Conservation (phyloP, 2,329 filamentous ascomycete genomes). For the Harringtonia aguacate region DNA sequence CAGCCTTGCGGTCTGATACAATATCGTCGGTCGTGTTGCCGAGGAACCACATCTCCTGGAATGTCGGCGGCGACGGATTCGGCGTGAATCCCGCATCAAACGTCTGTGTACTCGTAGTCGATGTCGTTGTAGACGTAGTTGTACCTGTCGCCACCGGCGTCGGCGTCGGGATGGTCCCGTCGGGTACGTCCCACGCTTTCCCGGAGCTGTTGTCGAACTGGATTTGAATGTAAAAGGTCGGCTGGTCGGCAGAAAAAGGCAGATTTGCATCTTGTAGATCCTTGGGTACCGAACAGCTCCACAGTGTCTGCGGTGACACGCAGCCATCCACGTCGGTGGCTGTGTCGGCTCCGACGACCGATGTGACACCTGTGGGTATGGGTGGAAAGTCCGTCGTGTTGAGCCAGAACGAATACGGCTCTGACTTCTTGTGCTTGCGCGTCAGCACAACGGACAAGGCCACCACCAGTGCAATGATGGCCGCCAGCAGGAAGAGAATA, state of each 20-base stretch:
- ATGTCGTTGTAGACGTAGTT: not conserved
- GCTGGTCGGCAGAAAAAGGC: constrained; percentile 56
- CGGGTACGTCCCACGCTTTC: constrained; percentile 37
- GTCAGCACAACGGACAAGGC: constrained; percentile 48
- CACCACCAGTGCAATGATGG: constrained; percentile 38
- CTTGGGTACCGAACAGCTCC: constrained; percentile 79
- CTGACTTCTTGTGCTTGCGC: constrained; percentile 20
- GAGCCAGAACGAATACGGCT: constrained; percentile 51
- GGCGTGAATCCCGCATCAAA: constrained; percentile 30
- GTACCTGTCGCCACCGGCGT: not conserved
- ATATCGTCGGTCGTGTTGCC: constrained; percentile 78
- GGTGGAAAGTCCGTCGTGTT: constrained; percentile 81
- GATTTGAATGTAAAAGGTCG: constrained; percentile 73
- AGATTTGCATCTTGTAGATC: constrained; percentile 56
- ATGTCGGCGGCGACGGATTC: constrained; percentile 45
- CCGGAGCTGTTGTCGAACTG: constrained; percentile 53
- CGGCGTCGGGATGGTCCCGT: constrained; percentile 19
- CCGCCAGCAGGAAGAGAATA: constrained; percentile 42
- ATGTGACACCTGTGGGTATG: constrained; percentile 74
- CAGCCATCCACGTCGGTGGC: constrained; percentile 56
- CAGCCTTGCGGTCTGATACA: constrained; percentile 55
- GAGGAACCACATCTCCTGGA: constrained; percentile 67
- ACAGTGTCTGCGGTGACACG: constrained; percentile 60
- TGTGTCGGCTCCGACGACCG: constrained; percentile 63
- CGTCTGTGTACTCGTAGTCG: not conserved